Percentiles rank a stretch among this genome's conserved stretches.
These are phyloP conservation scores for Mycena chlorophos DNA, from an alignment of 768 basidiomycete species.

Conservation along the genomic window DNA sequence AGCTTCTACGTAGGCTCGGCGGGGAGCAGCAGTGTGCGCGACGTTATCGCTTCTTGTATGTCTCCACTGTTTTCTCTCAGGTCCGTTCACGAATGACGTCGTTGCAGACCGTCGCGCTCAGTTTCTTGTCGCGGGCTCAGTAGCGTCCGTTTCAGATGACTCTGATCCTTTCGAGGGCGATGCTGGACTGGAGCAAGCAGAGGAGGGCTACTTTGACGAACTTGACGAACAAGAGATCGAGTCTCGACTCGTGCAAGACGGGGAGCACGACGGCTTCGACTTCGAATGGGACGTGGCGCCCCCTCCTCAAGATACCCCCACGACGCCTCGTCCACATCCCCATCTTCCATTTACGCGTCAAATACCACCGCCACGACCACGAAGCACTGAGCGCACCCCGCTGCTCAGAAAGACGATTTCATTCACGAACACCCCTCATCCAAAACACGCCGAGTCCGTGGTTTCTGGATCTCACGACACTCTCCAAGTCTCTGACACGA, in stretches of 20 bases:
- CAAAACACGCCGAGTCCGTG: conserved; percentile 10
- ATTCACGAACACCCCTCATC: conserved; percentile 17
- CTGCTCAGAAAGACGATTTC: conserved; percentile 21
- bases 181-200: conserved; percentile 33
- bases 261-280: not conserved
- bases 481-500: conserved; percentile 4
- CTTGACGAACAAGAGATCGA: not conserved
- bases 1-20: conserved; percentile 48
- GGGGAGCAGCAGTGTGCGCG: conserved; percentile 50
- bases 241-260: conserved; percentile 8
- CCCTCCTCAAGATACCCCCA: conserved; percentile 1
- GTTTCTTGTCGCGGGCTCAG: conserved; percentile 61
- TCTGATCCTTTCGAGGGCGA: conserved; percentile 42
- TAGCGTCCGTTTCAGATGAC: conserved; percentile 50
- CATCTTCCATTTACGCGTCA: conserved; percentile 21
- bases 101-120: conserved; percentile 65
- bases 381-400: conserved; percentile 12
- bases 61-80: conserved; percentile 4
- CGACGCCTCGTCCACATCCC: conserved; percentile 4
- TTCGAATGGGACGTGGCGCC: conserved; percentile 22
- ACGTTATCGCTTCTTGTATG: conserved; percentile 64
- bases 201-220: conserved; percentile 23
- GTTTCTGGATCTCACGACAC: conserved; percentile 8
- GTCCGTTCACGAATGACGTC: conserved; percentile 11
- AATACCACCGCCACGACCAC: conserved; percentile 4